A percentile compares a stretch with the other conserved stretches of the same genome.
These are phyloP conservation scores for Podaxis mareebaensis DNA, from an alignment of 768 basidiomycete species.

Conservation along the genomic window DNA sequence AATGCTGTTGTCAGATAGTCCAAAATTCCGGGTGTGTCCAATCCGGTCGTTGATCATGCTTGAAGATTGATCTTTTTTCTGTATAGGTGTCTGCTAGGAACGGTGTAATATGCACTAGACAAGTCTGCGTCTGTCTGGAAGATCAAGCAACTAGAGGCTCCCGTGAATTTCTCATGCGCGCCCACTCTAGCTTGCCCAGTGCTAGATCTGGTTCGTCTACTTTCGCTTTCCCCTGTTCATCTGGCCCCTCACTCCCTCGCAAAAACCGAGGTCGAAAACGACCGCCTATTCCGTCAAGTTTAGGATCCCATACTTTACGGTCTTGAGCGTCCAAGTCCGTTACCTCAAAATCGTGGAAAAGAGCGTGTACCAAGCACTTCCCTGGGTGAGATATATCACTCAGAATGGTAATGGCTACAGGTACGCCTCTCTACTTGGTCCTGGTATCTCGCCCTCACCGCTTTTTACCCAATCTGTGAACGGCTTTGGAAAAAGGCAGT, in stretches of 20 bases:
- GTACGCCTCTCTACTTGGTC: conserved; percentile 34
- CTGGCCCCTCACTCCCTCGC: conserved; percentile 1
- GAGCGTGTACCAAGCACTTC: conserved; percentile 94
- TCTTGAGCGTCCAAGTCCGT: conserved; percentile 95
- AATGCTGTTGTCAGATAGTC: conserved; percentile 91
- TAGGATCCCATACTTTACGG: conserved; percentile 98
- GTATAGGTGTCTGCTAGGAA: conserved; percentile 80
- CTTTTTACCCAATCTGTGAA: conserved; percentile 52
- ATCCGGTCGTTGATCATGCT: not conserved
- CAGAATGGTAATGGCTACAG: conserved; percentile 93
- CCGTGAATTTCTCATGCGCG: conserved; percentile 96
- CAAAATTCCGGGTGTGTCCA: conserved; percentile 84
- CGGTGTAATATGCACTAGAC: conserved; percentile 96
- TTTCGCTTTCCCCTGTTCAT: not conserved
- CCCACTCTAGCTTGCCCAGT: conserved; percentile 95
- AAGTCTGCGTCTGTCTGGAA: conserved; percentile 99
- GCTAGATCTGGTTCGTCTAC: conserved; percentile 77
- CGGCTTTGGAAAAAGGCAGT: conserved; percentile 64
- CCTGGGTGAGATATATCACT: conserved; percentile 95
- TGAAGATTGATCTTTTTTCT: not conserved
- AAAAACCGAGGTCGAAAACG: conserved; percentile 86
- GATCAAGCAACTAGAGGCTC: conserved; percentile 91
- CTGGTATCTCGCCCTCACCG: not conserved
- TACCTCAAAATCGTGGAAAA: conserved; percentile 99
- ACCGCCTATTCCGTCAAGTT: conserved; percentile 95